Percentiles rank a stretch among this genome's conserved stretches.
Conservation (phyloP, 495 filamentous ascomycete species). For the Aspergillus cavernicola region DNA sequence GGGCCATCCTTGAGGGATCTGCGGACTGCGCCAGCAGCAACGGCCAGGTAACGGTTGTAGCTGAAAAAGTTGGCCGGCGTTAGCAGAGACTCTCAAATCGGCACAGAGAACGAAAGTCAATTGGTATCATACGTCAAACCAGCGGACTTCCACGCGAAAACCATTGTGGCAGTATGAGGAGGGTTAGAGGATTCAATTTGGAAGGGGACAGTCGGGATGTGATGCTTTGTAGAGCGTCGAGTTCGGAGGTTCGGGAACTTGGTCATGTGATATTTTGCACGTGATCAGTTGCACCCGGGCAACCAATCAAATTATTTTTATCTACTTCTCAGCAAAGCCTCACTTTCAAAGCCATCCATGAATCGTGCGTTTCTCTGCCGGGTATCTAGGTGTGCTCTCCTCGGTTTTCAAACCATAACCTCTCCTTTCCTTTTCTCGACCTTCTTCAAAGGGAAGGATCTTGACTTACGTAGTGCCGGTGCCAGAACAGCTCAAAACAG, state of each 20-base stretch:
- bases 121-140: slow-evolving; percentile 76
- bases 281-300: background rate
- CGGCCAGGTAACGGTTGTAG: slow-evolving; percentile 55
- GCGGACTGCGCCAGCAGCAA: slow-evolving; percentile 58
- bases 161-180: slow-evolving; percentile 67
- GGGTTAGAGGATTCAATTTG: slow-evolving; percentile 27
- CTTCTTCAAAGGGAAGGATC: no score
- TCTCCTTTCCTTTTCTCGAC: no score
- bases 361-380: no score
- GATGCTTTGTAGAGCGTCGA: slow-evolving; percentile 37
- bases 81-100: slow-evolving; percentile 2
- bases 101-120: background rate
- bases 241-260: slow-evolving; percentile 41
- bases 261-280: slow-evolving; percentile 37
- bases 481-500: no score
- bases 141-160: slow-evolving; percentile 96
- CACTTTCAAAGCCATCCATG: background rate
- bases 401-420: no score
- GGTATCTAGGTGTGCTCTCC: no score
- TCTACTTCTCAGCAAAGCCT: background rate
- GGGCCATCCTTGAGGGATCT: slow-evolving; percentile 92
- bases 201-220: slow-evolving; percentile 25
- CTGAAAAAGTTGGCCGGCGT: slow-evolving; percentile 33
- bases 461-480: no score
- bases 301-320: background rate